Evolutionary conservation across 2,329 filamentous ascomycete species (phyloP).

Genomic region (Balansia obtecta): DNA sequence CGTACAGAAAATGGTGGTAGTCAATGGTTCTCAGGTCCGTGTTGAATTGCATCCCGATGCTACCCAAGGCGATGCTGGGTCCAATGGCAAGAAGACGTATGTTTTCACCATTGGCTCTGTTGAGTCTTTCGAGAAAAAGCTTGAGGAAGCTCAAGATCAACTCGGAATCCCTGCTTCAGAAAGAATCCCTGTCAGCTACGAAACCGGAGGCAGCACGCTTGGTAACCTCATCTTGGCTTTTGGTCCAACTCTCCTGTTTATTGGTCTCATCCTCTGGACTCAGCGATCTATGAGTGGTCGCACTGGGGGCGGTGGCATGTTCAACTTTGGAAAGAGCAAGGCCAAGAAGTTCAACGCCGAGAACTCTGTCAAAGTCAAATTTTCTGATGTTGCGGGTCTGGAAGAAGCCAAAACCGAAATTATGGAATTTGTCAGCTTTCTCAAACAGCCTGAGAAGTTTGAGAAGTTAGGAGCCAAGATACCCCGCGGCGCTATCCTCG

Average conservation of each 20-base stretch:
- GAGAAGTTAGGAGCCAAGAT: conserved; percentile 95
- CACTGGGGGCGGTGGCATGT: conserved; percentile 62
- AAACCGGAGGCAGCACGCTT: conserved; percentile 60
- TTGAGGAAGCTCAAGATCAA: conserved; percentile 81
- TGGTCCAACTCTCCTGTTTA: conserved; percentile 74
- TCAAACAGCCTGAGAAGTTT: conserved; percentile 87
- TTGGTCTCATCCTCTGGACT: conserved; percentile 71
- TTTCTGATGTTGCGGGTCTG: conserved; percentile 91
- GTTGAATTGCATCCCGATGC: conserved; percentile 71
- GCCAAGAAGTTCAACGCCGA: conserved; percentile 98
- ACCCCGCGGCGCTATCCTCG: conserved; percentile 88
- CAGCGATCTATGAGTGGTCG: conserved; percentile 62
- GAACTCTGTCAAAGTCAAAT: conserved; percentile 92
- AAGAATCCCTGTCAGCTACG: conserved; percentile 85
- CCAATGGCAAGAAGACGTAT: conserved; percentile 37
- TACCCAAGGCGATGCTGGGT: conserved; percentile 27
- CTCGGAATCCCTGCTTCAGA: conserved; percentile 77
- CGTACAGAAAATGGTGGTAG: conserved; percentile 82
- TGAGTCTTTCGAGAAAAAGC: conserved; percentile 78
- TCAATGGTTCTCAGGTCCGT: conserved; percentile 58
- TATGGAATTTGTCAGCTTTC: conserved; percentile 97
- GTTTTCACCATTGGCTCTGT: conserved; percentile 94
- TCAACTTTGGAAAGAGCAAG: conserved; percentile 89
- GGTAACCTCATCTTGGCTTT: conserved; percentile 66
- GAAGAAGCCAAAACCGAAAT: conserved; percentile 97